Conservation (phyloP, 305 asterid genomes). For the Fraxinus nigra region DNA sequence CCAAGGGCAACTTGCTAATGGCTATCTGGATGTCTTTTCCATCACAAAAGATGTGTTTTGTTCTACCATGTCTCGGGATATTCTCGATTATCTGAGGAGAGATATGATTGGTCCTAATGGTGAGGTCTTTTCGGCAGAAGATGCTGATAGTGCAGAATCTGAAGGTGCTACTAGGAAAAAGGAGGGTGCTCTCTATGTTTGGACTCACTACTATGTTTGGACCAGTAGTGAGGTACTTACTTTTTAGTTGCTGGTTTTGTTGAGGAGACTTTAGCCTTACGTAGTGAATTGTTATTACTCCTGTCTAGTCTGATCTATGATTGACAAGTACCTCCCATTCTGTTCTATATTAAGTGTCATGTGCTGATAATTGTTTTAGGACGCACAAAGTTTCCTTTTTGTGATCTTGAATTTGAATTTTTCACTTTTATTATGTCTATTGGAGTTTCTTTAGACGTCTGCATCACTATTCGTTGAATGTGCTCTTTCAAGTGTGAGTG, state of each 20-base stretch:
- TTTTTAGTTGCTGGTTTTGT: not conserved
- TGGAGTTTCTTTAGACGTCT: not conserved
- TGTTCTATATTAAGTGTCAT: not conserved
- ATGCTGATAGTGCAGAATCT: slow-evolving; percentile 91
- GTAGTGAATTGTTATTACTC: not conserved
- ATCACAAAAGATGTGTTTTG: slow-evolving; percentile 64
- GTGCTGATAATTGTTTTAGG: not conserved
- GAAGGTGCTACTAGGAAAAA: slow-evolving; percentile 68
- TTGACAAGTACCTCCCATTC: slow-evolving; percentile 17
- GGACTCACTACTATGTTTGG: slow-evolving; percentile 69
- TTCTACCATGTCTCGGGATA: slow-evolving; percentile 63
- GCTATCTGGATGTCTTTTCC: slow-evolving; percentile 65
- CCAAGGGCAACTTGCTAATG: slow-evolving; percentile 88
- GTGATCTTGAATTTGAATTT: not conserved
- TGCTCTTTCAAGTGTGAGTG: slow-evolving; percentile 69
- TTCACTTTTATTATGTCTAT: not conserved
- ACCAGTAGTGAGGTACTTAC: slow-evolving; percentile 63
- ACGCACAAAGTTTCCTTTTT: not conserved
- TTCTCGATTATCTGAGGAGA: slow-evolving; percentile 86
- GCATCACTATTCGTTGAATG: not conserved
- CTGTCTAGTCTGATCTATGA: not conserved
- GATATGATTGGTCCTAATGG: slow-evolving; percentile 85
- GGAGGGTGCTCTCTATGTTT: slow-evolving; percentile 87
- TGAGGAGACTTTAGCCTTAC: not conserved
- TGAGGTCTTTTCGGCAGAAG: slow-evolving; percentile 91